Conservation (phyloP, 2,329 filamentous ascomycete genomes). For the Podosphaera xanthii region DNA sequence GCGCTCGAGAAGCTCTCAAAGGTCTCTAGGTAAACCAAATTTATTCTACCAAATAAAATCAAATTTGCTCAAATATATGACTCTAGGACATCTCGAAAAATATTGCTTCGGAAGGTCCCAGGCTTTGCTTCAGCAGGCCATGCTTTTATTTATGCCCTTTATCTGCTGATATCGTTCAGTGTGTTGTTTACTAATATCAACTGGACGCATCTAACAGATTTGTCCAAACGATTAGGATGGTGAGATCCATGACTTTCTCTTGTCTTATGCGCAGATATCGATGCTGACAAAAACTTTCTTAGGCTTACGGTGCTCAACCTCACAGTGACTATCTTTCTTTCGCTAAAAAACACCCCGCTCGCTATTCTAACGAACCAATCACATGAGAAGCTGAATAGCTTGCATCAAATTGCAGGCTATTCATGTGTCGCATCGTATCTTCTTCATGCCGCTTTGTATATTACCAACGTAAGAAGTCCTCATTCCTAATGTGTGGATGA, state of each 20-base stretch:
- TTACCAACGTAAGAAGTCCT: not conserved
- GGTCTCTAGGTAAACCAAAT: constrained; percentile 7
- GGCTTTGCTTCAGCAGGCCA: constrained; percentile 21
- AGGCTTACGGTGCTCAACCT: constrained; percentile 27
- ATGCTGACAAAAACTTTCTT: not conserved
- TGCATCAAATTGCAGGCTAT: constrained; percentile 29
- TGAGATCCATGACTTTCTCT: constrained; percentile 7
- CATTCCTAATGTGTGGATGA: not conserved
- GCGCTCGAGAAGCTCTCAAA: constrained; percentile 3
- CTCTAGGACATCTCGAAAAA: constrained; percentile 5
- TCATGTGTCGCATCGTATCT: constrained; percentile 22
- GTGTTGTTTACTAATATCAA: constrained; percentile 16
- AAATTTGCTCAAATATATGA: not conserved
- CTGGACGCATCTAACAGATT: constrained; percentile 4
- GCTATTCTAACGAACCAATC: constrained; percentile 28
- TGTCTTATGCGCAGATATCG: constrained; percentile 10
- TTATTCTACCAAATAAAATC: not conserved
- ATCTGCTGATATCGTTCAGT: constrained; percentile 17
- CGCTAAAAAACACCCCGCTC: constrained; percentile 34
- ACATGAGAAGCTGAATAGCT: constrained; percentile 33
- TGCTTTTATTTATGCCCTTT: constrained; percentile 16
- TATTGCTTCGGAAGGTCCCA: constrained; percentile 6
- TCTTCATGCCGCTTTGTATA: constrained; percentile 19
- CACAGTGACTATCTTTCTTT: constrained; percentile 27
- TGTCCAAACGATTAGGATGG: constrained; percentile 8